Evolutionary conservation across 495 filamentous ascomycete species (phyloP).

Genomic region (Recurvomyces mirabilis): DNA sequence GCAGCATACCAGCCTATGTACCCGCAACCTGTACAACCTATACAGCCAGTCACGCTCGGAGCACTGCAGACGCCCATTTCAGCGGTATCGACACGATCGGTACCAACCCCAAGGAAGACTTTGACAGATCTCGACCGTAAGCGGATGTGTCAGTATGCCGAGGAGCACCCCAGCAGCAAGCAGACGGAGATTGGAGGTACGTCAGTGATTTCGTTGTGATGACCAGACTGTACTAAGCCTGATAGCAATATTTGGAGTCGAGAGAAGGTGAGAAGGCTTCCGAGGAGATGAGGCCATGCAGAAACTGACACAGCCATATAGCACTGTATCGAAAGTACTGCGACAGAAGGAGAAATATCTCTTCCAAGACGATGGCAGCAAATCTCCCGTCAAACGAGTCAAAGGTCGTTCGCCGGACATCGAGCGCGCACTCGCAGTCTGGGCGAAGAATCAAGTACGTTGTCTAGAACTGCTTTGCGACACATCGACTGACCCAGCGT

Average conservation of each 20-base stretch:
- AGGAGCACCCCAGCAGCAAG: conserved; percentile 88
- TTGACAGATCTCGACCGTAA: conserved; percentile 86
- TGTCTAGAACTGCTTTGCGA: too few species aligned
- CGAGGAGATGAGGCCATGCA: not conserved
- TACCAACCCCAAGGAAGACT: conserved; percentile 68
- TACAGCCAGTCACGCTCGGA: conserved; percentile 28
- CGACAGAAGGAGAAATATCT: conserved; percentile 97
- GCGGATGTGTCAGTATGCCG: conserved; percentile 90
- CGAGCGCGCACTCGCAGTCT: conserved; percentile 85
- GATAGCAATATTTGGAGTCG: conserved; percentile 90
- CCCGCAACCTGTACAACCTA: conserved; percentile 27
- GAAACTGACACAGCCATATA: conserved; percentile 28
- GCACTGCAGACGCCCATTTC: conserved; percentile 34
- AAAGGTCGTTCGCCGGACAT: conserved; percentile 94
- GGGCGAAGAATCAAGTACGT: conserved; percentile 52
- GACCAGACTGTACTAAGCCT: too few species aligned
- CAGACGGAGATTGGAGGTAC: conserved; percentile 95
- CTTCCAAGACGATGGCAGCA: conserved; percentile 70
- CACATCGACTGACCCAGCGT: conserved; percentile 4
- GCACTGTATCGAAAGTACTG: conserved; percentile 95
- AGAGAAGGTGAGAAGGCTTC: conserved; percentile 69
- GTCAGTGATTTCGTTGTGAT: conserved; percentile 19
- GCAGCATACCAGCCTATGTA: conserved; percentile 30
- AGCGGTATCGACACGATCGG: conserved; percentile 33
- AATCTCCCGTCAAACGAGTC: conserved; percentile 75